Evolutionary conservation across 2,329 filamentous ascomycete genomes (phyloP), one percentile per base, ranked within the genome.

Genomic region (Trichoderma endophyticum): DNA sequence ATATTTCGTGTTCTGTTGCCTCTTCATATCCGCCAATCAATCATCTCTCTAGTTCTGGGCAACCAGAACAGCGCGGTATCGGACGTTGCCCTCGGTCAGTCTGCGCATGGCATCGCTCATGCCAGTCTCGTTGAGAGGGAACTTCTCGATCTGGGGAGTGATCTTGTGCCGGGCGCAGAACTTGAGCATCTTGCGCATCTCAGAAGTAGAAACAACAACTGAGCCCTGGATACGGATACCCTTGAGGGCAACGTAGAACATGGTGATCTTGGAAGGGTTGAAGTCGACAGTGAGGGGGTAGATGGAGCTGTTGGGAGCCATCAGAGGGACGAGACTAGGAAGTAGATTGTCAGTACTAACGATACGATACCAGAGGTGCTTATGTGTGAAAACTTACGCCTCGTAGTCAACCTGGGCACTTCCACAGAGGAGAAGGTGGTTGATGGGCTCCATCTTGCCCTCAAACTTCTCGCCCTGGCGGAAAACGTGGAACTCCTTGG

Each of bases 121-220:
- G 76, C 90, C 90, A 6, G 85, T 85, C 64, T 88, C 84, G 74
- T 82, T 84, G 85, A 91, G 86, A 5, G 85, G 83, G 71, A 85
- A 81, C 76, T 84, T 81, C 76, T 90, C 82, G 36, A 90, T 83
- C 86, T 86, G 88, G 1, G 87, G 86, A 79, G 86, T 84, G 26
- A 90, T 79, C 2, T 83, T 82, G 79, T 89, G 86, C 64, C 88
- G 83, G 0, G 83, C 87, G 15, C 86, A 88, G 73, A 91, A 83
- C 70, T 85, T 75, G 68, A 91, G 77, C 89, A 91, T 91, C 74
- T 88, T 86, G 68, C 84, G 81, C 64, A 90, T 90, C 76, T 90
- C 86, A 24, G 79, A 79, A 1, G 88, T 87, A 28, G 83, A 83
- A 3, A 87, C 86, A 73, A 88, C 79, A 26, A 75, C 67, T 12